Percentiles rank a stretch among this genome's conserved stretches.
These are phyloP conservation scores for Skeletonema grethae DNA, from an alignment of 108 stramenopile species.

Conservation along the genomic window DNA sequence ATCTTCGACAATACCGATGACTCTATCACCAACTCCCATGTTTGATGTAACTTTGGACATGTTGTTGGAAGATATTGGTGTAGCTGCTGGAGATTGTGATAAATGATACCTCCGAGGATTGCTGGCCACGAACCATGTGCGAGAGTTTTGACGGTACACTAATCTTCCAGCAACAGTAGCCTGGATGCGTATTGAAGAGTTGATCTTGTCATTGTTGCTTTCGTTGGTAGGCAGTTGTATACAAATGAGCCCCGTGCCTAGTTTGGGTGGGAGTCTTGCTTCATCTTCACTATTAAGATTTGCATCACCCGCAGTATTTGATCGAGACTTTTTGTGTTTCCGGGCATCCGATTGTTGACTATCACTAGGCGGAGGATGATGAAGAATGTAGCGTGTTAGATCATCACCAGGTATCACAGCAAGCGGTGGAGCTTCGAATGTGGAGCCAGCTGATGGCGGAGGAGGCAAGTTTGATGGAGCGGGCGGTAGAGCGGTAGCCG, in stretches of 20 bases:
- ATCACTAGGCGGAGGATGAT: conserved; percentile 24
- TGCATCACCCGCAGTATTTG: conserved; percentile 8
- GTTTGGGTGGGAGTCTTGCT: conserved; percentile 18
- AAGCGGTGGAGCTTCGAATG: conserved; percentile 35
- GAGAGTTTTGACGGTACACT: conserved; percentile 31
- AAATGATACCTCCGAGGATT: conserved; percentile 40
- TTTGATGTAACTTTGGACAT: conserved; percentile 9
- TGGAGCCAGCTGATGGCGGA: conserved; percentile 10
- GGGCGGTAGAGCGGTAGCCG: conserved; percentile 12
- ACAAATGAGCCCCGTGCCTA: conserved; percentile 33
- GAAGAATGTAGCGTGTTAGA: conserved; percentile 36
- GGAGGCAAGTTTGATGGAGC: conserved; percentile 1
- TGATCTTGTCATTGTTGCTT: not conserved
- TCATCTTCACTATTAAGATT: conserved; percentile 2
- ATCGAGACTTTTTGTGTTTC: conserved; percentile 29
- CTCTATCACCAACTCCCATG: conserved; percentile 65
- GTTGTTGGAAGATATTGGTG: conserved; percentile 10
- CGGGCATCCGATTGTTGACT: conserved; percentile 1
- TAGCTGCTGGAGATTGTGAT: conserved; percentile 21
- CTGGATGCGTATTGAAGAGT: conserved; percentile 16
- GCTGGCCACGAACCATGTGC: conserved; percentile 42
- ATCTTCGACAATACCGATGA: conserved; percentile 84
- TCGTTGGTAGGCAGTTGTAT: not conserved
- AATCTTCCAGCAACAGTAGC: conserved; percentile 46
- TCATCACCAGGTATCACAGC: conserved; percentile 48